These are phyloP conservation scores for Macrotyloma uniflorum DNA, from an alignment of 306 rosid species.

Conservation along the genomic window DNA sequence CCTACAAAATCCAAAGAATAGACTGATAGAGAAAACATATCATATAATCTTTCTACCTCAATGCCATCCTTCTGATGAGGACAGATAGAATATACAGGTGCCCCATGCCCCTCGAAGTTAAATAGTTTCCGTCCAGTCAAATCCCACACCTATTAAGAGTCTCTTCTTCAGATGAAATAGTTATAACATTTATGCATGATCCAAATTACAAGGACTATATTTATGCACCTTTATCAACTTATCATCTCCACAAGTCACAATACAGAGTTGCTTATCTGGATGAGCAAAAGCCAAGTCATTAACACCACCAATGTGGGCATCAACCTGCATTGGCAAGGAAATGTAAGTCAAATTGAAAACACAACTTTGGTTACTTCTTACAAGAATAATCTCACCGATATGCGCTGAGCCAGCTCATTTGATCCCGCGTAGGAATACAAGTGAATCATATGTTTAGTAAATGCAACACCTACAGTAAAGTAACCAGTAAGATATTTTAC, in stretches of 20 bases:
- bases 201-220: conserved; percentile 30
- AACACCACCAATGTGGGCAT: conserved; percentile 85
- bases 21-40: background rate
- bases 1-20: background rate
- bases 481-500: conserved; percentile 42
- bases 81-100: conserved; percentile 86
- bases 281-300: conserved; percentile 93
- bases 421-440: conserved; percentile 67
- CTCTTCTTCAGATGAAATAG: conserved; percentile 40
- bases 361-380: conserved; percentile 33
- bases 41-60: conserved; percentile 54
- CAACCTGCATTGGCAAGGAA: conserved; percentile 55
- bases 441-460: conserved; percentile 83
- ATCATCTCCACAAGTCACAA: conserved; percentile 92
- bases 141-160: conserved; percentile 81
- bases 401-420: conserved; percentile 65
- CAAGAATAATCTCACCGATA: conserved; percentile 64
- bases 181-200: conserved; percentile 22
- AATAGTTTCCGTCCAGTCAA: conserved; percentile 62
- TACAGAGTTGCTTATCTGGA: conserved; percentile 76
- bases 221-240: conserved; percentile 74
- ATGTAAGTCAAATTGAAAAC: conserved; percentile 36
- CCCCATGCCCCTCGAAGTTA: conserved; percentile 84
- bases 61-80: conserved; percentile 91
- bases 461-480: conserved; percentile 76